Percentiles rank a stretch among this genome's conserved stretches.
phyloP scores from a whole-genome alignment of 768 basidiomycete genomes.

The Boletus bicolor region DNA sequence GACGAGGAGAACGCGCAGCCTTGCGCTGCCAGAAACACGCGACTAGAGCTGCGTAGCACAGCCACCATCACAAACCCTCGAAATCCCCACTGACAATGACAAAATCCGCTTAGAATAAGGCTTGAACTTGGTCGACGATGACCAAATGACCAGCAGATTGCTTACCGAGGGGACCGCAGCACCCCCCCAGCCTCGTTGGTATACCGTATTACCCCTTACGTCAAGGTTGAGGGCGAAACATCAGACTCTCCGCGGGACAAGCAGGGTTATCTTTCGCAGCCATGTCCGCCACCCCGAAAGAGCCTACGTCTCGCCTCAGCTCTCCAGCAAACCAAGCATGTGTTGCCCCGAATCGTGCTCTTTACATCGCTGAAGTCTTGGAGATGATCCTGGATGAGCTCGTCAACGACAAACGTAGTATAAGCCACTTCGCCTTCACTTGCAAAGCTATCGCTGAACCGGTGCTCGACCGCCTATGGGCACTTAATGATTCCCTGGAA shows the following conservation, averaged over 20 bases:
- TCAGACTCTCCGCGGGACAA: background rate
- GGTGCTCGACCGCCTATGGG: constrained; percentile 25
- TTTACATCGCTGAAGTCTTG: constrained; percentile 22
- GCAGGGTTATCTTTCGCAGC: background rate
- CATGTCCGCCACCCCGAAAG: constrained; percentile 3
- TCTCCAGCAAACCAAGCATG: background rate
- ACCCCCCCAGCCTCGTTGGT: background rate
- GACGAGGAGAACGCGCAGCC: constrained; percentile 12
- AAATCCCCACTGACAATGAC: background rate
- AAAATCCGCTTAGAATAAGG: too few species aligned
- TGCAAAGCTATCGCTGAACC: constrained; percentile 20
- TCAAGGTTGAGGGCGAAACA: background rate
- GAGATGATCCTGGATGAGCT: constrained; percentile 24
- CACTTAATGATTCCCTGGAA: constrained; percentile 23
- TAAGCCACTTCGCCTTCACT: constrained; percentile 18
- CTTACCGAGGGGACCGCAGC: background rate
- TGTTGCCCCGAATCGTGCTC: constrained; percentile 1
- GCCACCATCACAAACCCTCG: constrained; percentile 19
- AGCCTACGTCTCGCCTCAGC: background rate
- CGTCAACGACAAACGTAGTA: constrained; percentile 14
- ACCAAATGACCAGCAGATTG: background rate
- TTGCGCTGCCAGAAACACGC: constrained; percentile 23
- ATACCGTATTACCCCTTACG: constrained; percentile 8
- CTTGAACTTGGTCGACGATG: background rate
- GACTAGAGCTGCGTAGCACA: constrained; percentile 20